phyloP scores from a whole-genome alignment of 2,329 filamentous ascomycete genomes.

The Lasiodiplodia sp. region DNA sequence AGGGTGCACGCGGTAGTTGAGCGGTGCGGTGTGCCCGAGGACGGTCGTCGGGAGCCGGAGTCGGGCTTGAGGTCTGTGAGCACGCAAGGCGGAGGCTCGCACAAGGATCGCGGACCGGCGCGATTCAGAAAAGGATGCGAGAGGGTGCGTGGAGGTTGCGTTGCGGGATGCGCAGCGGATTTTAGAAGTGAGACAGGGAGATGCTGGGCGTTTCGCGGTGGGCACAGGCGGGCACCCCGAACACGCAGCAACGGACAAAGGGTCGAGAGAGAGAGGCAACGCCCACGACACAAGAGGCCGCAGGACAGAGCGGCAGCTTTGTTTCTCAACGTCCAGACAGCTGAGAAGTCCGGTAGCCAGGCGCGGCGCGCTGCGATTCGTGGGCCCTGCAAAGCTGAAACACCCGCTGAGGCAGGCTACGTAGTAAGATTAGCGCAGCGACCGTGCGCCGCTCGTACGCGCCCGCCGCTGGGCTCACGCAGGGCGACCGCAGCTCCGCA shows the following conservation, averaged over 20 bases:
- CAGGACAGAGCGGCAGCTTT: slow-evolving; percentile 20
- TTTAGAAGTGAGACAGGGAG: slow-evolving; percentile 28
- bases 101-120: slow-evolving; percentile 28
- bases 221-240: slow-evolving; percentile 6
- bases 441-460: neutral
- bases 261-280: neutral
- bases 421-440: slow-evolving; percentile 11
- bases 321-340: slow-evolving; percentile 27
- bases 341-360: slow-evolving; percentile 17
- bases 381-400: slow-evolving; percentile 24
- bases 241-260: slow-evolving; percentile 10
- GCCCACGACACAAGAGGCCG: slow-evolving; percentile 12
- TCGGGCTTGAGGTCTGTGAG: slow-evolving; percentile 5
- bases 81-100: slow-evolving; percentile 14
- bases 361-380: slow-evolving; percentile 24
- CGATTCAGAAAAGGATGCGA: slow-evolving; percentile 25
- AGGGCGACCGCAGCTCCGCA: slow-evolving; percentile 3
- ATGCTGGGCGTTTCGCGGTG: slow-evolving; percentile 24
- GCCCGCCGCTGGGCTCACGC: neutral
- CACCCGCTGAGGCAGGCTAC: slow-evolving; percentile 23
- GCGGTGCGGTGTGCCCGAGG: slow-evolving; percentile 9
- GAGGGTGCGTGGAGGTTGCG: slow-evolving; percentile 12
- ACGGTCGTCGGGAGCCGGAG: slow-evolving; percentile 3
- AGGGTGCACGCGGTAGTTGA: slow-evolving; percentile 9
- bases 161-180: slow-evolving; percentile 23